Evolutionary conservation across 257 asterid species (phyloP), one percentile per base, ranked within the genome.

Genomic region (Sherardia arvensis): DNA sequence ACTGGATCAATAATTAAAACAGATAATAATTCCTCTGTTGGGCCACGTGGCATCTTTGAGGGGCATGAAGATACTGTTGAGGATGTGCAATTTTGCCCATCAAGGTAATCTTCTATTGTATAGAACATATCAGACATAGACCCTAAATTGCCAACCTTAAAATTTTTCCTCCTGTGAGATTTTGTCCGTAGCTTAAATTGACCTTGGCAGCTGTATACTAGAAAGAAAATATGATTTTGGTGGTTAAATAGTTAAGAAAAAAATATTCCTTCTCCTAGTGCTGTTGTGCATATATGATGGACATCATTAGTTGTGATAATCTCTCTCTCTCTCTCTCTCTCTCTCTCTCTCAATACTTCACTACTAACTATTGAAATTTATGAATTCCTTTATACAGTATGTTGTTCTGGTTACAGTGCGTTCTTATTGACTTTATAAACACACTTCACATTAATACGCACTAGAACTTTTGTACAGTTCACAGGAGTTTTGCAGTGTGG

Each of bases 401-500:
- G 22, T 4, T 53, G 33, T 28, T 11, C 28, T 60, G 45, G 32
- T 27, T 66, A 26, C 27, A 17, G 14, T n/a, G n/a, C 34, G 53
- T 49, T 55, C 4, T 1, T 7, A 21, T 28, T 8, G 0, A 26
- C 38, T 25, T 33, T 58, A 55, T 62, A 73, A 63, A 20, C 21
- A 4, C 28, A 27, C 32, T 29, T 71, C 65, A 62, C 55, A 54
- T 72, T 70, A 69, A 60, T 67, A 54, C 67, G 58, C 70, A 29
- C 26, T 30, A 29, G 59, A 58, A 53, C 29, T 62, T 63, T 69
- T 22, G 62, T 87, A 77, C 71, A 93, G 99, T 74, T 86, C 95
- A 18, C 94, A 90, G 92, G 96, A 93, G 69, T 93, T 93, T 48
- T 93, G 97, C 70, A 93, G 99, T 64, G 99, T 93, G 74, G 99